Base-by-base conservation (phyloP, 805 yeast species). In the Zygosaccharomyces bailii region DNA sequence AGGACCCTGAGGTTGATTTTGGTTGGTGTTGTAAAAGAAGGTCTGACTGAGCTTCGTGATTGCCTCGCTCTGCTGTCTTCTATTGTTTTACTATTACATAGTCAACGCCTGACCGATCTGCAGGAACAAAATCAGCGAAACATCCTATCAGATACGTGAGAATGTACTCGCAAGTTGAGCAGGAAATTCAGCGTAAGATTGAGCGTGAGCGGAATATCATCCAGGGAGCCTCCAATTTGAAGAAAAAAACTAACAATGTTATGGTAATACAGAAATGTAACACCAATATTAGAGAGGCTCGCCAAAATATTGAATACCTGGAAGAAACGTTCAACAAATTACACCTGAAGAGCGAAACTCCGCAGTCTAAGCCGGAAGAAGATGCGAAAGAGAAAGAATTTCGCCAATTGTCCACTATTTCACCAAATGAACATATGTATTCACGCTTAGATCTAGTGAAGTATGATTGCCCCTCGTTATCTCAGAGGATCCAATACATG, bases 401-500 rank as follows among this genome's bases (percentile, higher is more conserved):
- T 39, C 62, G 67, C 29, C 57, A 56, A 17, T 44, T 62, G 11
- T 79, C 83, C 1, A 62, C 75, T 1, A 60, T 58, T 13, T 53
- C 65, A 16, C 61, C 65, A 1, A 56, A 56, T 21, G 72, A 67
- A 34, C 57, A 61, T 18, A 57, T 55, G 4, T 85, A 75, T 58
- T 78, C 91, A 0, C 74, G 86, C 16, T 70, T 86, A 53, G 99
- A 93, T 63, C 72, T 93, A 45, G 75, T 88, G 61, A 89, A 89
- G 56, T 89, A 88, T 60, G 97, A 93, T 57, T 86, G 96, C 55
- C 96, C 97, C 0, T 86, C 95, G 0, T 70, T 93, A 54, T 96
- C 97, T 8, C 96, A 93, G 57, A 79, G 93, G 51, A 93, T 93
- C 59, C 96, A 88, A 66, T 82, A 86, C 56, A 90, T 93, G 98